Base-by-base conservation (phyloP, 345 rosid genomes). In the Gossypium anomalum region DNA sequence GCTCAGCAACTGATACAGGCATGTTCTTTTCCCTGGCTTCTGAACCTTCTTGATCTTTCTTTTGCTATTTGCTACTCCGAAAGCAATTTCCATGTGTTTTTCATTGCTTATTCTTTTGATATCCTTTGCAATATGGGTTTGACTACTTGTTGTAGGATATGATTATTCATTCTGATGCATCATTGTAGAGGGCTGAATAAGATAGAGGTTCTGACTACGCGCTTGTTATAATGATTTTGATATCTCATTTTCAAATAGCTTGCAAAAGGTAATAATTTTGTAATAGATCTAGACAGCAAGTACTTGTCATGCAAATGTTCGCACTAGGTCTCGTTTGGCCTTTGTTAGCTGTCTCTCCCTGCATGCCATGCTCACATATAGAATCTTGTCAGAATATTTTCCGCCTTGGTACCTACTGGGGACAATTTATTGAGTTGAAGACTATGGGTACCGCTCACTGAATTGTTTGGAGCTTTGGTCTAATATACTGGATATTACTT, bases 1-100 rank as follows among this genome's bases (percentile, higher is more conserved):
- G 98, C 99, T 70, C 91, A 90, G 90, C 99, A 96, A 80, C 84
- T 93, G 61, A 89, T 96, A 81, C 95, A 90, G 97, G 99, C 82
- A 86, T 75, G 70, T n/a, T 73, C 55, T 52, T 66, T 23, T 16
- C 65, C 56, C 51, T 45, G 59, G 57, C 23, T 59, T 60, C 16
- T 25, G 14, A 44, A 41, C 67, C 14, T 12, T 38, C 41, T 76
- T 58, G 9, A 8, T 60, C 17, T 22, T 71, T 67, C 22, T 9
- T n/a, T 81, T n/a, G 49, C 23, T 45, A 17, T 38, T 38, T 25
- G 4, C 65, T 49, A 52, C 53, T 66, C 34, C 55, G 25, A 4
- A 20, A 47, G 47, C 17, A 60, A 45, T 66, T 55, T 53, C 38
- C 19, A 14, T 41, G 11, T 55, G 45, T 11, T 76, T 47, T 13